These are phyloP conservation scores for Leucaena leucocephala DNA, from an alignment of 306 rosid genomes.

Conservation along the genomic window DNA sequence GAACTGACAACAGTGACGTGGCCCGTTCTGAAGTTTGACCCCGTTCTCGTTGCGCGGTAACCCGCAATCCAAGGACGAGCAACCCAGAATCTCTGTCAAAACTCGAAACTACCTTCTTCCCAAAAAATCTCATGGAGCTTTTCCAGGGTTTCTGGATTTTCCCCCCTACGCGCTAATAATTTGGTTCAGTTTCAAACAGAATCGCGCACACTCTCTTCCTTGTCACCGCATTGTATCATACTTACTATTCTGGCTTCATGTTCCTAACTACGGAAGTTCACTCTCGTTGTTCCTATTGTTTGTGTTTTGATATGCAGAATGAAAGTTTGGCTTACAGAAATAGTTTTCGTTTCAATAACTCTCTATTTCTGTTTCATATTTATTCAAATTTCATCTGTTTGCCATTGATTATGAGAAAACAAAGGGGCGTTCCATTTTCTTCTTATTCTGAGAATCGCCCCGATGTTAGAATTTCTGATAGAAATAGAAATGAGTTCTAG, in stretches of 20 bases:
- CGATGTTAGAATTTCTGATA: not conserved
- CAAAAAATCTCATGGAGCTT: conserved; percentile 19
- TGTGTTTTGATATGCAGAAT: conserved; percentile 10
- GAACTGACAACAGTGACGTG: not conserved
- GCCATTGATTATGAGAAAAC: not conserved
- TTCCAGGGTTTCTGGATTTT: conserved; percentile 25
- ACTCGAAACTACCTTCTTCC: conserved; percentile 30
- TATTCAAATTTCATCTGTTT: not conserved
- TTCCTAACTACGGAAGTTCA: not conserved
- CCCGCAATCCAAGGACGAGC: conserved; percentile 48
- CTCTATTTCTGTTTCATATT: no score
- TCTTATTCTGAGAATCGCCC: conserved; percentile 15
- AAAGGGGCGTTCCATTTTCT: conserved; percentile 10
- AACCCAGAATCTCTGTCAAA: conserved; percentile 33
- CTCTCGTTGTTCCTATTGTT: not conserved
- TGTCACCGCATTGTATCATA: conserved; percentile 31
- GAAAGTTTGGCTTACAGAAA: conserved; percentile 6
- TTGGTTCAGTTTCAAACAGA: not conserved
- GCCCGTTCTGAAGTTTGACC: not conserved
- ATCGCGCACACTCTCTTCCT: not conserved
- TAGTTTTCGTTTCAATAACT: not conserved
- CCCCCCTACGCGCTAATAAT: not conserved
- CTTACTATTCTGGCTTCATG: conserved; percentile 39
- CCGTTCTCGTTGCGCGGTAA: conserved; percentile 52
- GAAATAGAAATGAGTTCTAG: conserved; percentile 8